phyloP scores from a whole-genome alignment of 371 early-diverging fungal genomes.

The Mortierella sp. region DNA sequence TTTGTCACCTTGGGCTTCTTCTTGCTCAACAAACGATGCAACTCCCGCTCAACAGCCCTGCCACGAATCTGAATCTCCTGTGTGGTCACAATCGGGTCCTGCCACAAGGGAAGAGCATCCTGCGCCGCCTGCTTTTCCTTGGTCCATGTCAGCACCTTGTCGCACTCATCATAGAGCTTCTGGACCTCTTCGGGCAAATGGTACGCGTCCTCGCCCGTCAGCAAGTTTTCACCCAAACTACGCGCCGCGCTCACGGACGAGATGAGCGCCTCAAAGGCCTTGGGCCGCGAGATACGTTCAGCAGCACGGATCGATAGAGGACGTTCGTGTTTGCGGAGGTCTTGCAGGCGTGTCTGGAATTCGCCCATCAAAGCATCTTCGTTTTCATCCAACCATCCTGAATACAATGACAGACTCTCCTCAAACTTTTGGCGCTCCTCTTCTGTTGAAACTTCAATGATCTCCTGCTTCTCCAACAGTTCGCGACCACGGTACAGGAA shows the following conservation, averaged over 20 bases:
- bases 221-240: slow-evolving; percentile 56
- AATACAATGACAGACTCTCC: slow-evolving; percentile 65
- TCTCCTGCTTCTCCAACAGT: slow-evolving; percentile 78
- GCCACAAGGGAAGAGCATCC: slow-evolving; percentile 63
- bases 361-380: slow-evolving; percentile 70
- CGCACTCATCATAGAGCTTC: slow-evolving; percentile 56
- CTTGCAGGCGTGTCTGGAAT: slow-evolving; percentile 60
- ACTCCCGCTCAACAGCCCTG: slow-evolving; percentile 60
- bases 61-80: slow-evolving; percentile 59
- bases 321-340: slow-evolving; percentile 67
- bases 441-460: slow-evolving; percentile 73
- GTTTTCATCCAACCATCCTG: slow-evolving; percentile 91
- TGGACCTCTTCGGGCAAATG: slow-evolving; percentile 74
- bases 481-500: slow-evolving; percentile 90
- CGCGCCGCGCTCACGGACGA: slow-evolving; percentile 58
- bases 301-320: slow-evolving; percentile 71
- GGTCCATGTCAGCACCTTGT: slow-evolving; percentile 72
- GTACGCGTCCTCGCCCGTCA: slow-evolving; percentile 61
- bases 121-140: slow-evolving; percentile 68
- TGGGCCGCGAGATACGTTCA: slow-evolving; percentile 73
- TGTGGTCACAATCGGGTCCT: slow-evolving; percentile 72
- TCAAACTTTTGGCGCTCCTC: slow-evolving; percentile 77
- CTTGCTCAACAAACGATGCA: slow-evolving; percentile 64
- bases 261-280: slow-evolving; percentile 62
- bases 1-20: slow-evolving; percentile 67